Base-by-base conservation (phyloP, 345 rosid species). In the Hirschfeldia incana region DNA sequence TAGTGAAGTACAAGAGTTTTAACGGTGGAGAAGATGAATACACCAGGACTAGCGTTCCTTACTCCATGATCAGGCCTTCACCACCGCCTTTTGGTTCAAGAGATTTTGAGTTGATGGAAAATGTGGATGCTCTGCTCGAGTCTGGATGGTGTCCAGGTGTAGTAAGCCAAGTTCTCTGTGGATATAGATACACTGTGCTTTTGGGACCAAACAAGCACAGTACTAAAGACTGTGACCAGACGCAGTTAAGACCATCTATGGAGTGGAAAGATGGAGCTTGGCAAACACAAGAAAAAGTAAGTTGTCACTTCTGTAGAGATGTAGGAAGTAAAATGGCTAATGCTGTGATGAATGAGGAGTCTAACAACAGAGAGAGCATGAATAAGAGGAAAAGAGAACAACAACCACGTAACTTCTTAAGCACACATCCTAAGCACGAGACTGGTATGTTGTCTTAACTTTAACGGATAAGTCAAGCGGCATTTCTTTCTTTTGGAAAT, bases 111-210 rank as follows among this genome's bases (percentile, higher is more conserved):
- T 83, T 91, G 79, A 78, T 88, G 76, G 90, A 89, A 37, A 84
- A 55, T 69, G 94, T 91, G 11, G 91, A 91, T 70, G 72, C 77
- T 5, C 28, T 13, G 13, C 61, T 70, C 74, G 82, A 74, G 37
- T 51, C 5, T 59, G 86, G 90, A 37, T 91, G 97, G 94, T 89
- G 86, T 65, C 77, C 78, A 67, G 91, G 91, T 65, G 67, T 82
- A 9, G 83, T 91, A 26, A 85, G 81, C 39, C 86, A 73, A 78
- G 74, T 89, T 84, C 88, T 86, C 36, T 33, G 44, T 12, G 88
- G 83, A 42, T 77, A 82, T 42, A 82, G 74, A 75, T 91, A 84
- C 81, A 62, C 67, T 39, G 90, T 91, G 65, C 65, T 32, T 44
- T 83, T 88, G 55, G 87, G 85, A 73, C 69, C 75, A 74, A 86